Conservation (phyloP, 2,329 filamentous ascomycete species). For the Alternaria gaisen region DNA sequence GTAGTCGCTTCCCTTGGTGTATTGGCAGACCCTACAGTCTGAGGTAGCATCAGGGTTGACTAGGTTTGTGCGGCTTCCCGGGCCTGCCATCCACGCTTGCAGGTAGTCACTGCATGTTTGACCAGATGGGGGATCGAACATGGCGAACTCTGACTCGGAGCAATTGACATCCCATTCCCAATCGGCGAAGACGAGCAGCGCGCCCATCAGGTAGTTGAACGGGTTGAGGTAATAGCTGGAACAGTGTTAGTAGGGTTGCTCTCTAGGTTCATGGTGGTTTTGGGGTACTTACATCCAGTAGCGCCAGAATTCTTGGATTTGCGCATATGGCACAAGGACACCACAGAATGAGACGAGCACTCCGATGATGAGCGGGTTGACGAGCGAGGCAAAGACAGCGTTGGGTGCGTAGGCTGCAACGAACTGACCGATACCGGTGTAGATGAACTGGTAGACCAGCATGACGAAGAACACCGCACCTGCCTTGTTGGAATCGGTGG, state of each 20-base stretch:
- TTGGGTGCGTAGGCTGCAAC: slow-evolving; percentile 57
- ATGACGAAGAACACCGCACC: slow-evolving; percentile 56
- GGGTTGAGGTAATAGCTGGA: slow-evolving; percentile 50
- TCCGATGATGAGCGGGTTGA: slow-evolving; percentile 36
- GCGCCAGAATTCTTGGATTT: slow-evolving; percentile 75
- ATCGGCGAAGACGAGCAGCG: slow-evolving; percentile 51
- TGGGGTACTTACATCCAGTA: slow-evolving; percentile 45
- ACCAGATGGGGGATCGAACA: slow-evolving; percentile 59
- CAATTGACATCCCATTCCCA: slow-evolving; percentile 55
- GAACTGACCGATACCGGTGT: slow-evolving; percentile 64
- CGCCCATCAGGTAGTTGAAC: slow-evolving; percentile 56
- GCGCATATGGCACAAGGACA: slow-evolving; percentile 70
- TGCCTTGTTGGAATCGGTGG: slow-evolving; percentile 60
- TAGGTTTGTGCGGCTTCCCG: slow-evolving; percentile 57
- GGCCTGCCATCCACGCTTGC: slow-evolving; percentile 14
- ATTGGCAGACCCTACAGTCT: slow-evolving; percentile 70
- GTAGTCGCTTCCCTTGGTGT: slow-evolving; percentile 66
- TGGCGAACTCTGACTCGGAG: slow-evolving; percentile 47
- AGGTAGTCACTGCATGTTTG: slow-evolving; percentile 67
- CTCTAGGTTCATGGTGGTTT: background rate
- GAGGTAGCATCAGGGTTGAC: slow-evolving; percentile 67
- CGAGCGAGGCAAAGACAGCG: slow-evolving; percentile 64
- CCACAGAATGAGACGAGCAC: slow-evolving; percentile 40
- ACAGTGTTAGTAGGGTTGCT: background rate
- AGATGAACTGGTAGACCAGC: slow-evolving; percentile 74